Base-by-base conservation (phyloP, 192 early-diverging fungal species). In the Backusella australiensis region DNA sequence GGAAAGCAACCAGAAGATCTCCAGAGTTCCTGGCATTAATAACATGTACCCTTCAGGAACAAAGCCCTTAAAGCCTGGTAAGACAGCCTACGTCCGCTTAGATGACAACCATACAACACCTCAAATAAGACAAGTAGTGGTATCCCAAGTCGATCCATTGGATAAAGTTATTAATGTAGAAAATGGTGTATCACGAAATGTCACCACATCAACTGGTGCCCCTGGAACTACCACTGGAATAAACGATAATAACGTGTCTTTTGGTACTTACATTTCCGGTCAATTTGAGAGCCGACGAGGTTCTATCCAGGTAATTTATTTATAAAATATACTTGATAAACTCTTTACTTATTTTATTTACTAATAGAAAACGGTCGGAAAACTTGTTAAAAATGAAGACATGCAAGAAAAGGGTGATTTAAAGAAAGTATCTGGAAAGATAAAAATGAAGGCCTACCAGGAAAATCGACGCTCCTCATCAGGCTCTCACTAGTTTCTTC, bases 371-470 rank as follows among this genome's bases (percentile, higher is more conserved):
- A 63, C 56, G 26, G 56, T 63, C 12, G 56, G 56, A 14, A 63
- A 63, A 23, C 56, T 63, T 63, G 56, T 63, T 63, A 63, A 63
- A 29, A 63, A 63, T 63, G 56, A 63, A 14, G 21, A 23, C 3
- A 26, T 63, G 56, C 21, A 63, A 29, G 56, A 63, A 29, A 63
- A 63, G 56, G 56, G 56, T 63, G 56, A 63, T 63, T 63, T 63
- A 23, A 63, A 63, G 23, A 63, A 63, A 63, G 56, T 63, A 63
- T 63, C 56, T 29, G 56, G 56, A 63, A 63, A 63, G 56, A 63
- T 63, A 63, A 63, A 63, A 29, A 63, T 63, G 1, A 63, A 63
- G 56, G 56, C 56, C 4, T 63, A 63, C 9, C 56, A 63, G 56
- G 56, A 63, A 9, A 63, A 63, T n/a, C 56, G 56, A 29, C 56